Base-by-base conservation (phyloP, 73 alveolate species). In the Paramecium pentaurelia region DNA sequence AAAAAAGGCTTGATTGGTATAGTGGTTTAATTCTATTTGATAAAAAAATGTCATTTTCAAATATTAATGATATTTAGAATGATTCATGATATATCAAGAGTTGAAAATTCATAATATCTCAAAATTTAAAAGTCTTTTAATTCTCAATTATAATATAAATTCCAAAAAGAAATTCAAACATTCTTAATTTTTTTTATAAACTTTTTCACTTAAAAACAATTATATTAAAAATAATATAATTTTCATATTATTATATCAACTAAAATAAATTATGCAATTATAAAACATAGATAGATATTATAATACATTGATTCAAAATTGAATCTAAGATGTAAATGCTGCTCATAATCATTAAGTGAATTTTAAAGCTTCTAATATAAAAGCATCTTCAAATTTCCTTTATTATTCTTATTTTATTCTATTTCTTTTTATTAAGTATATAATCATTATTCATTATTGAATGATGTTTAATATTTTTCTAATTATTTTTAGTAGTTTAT, bases 401-500 rank as follows among this genome's bases (percentile, higher is more conserved):
- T 88, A 45, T 93, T 92, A 47, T 45, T 73, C 51, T 86, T 87
- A 84, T 86, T 58, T 32, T 49, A 85, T 32, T 86, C 92, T 49
- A 95, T 92, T 10, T 91, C 93, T 40, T 40, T 40, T 38, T 38
- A 0, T 38, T 38, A 38, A 22, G 25, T 22, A 0, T 22, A 22
- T 22, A 22, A 0, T 22, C 25, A 22, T 22, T 22, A 22, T 22
- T 22, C 0, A 22, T 22, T 0, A 22, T 22, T 22, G 25, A 10
- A 1, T 7, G 3, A 40, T 3, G 11, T 40, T 7, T 40, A 7
- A 7, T 12, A 0, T 40, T 40, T 3, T 40, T 0, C 49, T 7
- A 1, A 3, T 40, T 40, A 5, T 40, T 38, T 40, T 40, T 7
- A 7, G 4, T 5, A 14, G 25, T 22, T 7, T 3, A 7, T 40